These are phyloP conservation scores for Phascolomyces articulosus DNA, from an alignment of 371 early-diverging fungal species.

Conservation along the genomic window DNA sequence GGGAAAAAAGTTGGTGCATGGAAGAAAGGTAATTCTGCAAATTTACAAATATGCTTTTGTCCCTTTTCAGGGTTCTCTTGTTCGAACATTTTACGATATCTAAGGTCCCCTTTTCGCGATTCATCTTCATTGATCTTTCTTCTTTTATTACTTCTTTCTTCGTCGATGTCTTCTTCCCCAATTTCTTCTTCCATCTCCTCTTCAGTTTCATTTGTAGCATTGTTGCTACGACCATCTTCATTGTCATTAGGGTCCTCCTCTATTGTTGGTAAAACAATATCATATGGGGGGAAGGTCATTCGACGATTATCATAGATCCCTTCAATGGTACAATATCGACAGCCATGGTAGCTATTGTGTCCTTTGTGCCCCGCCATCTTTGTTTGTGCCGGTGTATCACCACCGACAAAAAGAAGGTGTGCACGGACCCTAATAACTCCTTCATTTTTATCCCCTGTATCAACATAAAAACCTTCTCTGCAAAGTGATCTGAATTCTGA, in stretches of 20 bases:
- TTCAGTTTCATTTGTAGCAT: neutral
- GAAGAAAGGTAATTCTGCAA: neutral
- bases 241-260: neutral
- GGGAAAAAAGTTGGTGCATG: neutral
- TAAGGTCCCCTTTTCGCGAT: too few species aligned
- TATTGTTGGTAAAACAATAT: too few species aligned
- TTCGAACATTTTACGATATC: neutral
- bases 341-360: constrained; percentile 2
- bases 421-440: too few species aligned
- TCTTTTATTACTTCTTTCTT: too few species aligned
- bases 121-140: too few species aligned
- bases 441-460: too few species aligned
- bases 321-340: constrained; percentile 6
- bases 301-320: neutral
- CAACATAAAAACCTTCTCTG: too few species aligned
- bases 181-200: too few species aligned
- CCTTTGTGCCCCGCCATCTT: neutral
- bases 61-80: neutral
- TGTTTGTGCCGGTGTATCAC: constrained; percentile 6
- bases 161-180: too few species aligned
- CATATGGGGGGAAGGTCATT: constrained; percentile 1
- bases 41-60: neutral
- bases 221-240: neutral
- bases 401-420: constrained; percentile 1
- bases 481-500: too few species aligned